Base-by-base conservation (phyloP, 768 basidiomycete species). In the Paxillus involutus region DNA sequence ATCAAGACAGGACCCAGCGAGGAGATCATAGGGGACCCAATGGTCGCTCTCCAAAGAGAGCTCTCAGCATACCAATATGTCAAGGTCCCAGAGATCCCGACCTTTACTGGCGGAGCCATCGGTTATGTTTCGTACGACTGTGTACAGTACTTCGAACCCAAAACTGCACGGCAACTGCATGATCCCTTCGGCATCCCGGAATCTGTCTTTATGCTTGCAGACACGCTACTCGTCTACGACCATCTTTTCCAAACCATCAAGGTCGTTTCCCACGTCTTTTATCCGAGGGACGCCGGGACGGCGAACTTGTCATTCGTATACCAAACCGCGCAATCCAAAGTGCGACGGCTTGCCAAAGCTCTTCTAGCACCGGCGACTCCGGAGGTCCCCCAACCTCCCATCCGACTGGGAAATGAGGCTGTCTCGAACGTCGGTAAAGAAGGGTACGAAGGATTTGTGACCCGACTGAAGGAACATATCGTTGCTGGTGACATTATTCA, bases 91-190 rank as follows among this genome's bases (percentile, higher is more conserved):
- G 90, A 95, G 69, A 80, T 96, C 35, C 87, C 91, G 2, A 95
- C 95, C 0, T 97, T 98, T 68, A 96, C 94, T 43, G 97, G 97
- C 44, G 97, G 97, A 43, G 96, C 95, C 1, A 92, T 98, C 65
- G 97, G 97, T 50, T 98, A 97, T 69, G 93, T 99, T 56, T 84
- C 93, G 12, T 99, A 94, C 74, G 97, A 99, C 69, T 94, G 93
- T 70, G 85, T 99, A 52, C 92, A 90, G 52, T 86, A 98, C 71
- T 99, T 99, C 64, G 97, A 99, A 70, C 94, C 97, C 49, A 93
- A 89, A 75, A 94, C 94, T 7, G 84, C 84, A 46, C 78, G 86
- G 36, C 77, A 82, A 16, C 79, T 94, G 24, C 73, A 74, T n/a
- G 93, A 98, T 68, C 76, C 85, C 9, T 77, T 97, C 43, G 78